phyloP scores from a whole-genome alignment of 1,139 yeast genomes.

The Wickerhamomyces sp. region DNA sequence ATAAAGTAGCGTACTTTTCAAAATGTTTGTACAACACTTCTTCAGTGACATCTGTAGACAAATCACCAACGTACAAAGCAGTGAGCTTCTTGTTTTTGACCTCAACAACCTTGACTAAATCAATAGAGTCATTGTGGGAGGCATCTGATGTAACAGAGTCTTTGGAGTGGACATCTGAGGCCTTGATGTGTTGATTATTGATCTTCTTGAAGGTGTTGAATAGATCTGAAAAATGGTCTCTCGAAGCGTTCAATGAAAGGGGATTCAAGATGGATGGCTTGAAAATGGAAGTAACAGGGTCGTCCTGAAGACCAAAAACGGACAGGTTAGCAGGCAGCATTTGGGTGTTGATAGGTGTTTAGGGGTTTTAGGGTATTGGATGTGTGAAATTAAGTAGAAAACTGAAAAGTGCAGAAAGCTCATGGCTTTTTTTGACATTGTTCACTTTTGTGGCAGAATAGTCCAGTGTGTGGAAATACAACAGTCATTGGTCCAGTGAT shows the following conservation, averaged over 20 bases:
- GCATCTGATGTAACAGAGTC: neutral
- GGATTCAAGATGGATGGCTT: conserved; percentile 14
- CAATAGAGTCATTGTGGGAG: conserved; percentile 21
- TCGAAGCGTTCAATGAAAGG: conserved; percentile 20
- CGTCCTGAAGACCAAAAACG: neutral
- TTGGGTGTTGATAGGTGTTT: no score
- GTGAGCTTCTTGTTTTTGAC: conserved; percentile 13
- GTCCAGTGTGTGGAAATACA: no score
- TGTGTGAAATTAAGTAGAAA: no score
- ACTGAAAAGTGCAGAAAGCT: no score
- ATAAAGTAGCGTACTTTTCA: conserved; percentile 31
- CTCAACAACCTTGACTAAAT: conserved; percentile 20
- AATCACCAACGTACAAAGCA: conserved; percentile 47
- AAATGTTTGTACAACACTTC: conserved; percentile 32
- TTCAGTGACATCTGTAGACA: conserved; percentile 36
- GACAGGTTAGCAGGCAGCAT: conserved; percentile 1
- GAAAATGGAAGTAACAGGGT: neutral
- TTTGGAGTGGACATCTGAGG: neutral
- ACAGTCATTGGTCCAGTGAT: no score
- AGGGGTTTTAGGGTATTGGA: no score
- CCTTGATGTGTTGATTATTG: conserved; percentile 2
- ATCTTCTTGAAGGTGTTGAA: conserved; percentile 22
- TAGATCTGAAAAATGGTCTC: conserved; percentile 21
- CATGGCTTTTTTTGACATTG: no score
- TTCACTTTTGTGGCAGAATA: no score